A percentile compares a stretch with the other conserved stretches of the same genome.
These are phyloP conservation scores for Acorus gramineus DNA, from an alignment of 106 monocot species.

Conservation along the genomic window DNA sequence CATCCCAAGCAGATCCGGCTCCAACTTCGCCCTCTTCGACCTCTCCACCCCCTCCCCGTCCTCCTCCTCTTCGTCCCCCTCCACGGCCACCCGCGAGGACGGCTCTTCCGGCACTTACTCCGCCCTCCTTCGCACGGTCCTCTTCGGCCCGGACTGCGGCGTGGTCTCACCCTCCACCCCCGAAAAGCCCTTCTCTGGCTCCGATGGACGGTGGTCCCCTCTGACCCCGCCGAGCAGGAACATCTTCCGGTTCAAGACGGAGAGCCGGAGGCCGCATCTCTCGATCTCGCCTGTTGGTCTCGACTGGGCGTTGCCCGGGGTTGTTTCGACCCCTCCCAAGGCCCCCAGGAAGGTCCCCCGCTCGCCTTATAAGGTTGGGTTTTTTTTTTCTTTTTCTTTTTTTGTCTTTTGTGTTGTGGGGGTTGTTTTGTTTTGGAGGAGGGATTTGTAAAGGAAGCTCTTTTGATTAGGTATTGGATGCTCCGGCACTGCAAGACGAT, in stretches of 20 bases:
- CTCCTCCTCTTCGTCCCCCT: background rate
- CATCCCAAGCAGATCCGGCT: too few relatives aligned
- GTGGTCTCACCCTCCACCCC: slow-evolving; percentile 27
- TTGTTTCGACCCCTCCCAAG: slow-evolving; percentile 26
- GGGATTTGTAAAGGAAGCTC: background rate
- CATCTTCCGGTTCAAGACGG: slow-evolving; percentile 81
- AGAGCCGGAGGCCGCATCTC: slow-evolving; percentile 27
- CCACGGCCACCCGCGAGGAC: slow-evolving; percentile 6
- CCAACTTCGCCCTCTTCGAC: background rate
- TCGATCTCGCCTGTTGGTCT: slow-evolving; percentile 19
- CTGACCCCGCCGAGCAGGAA: slow-evolving; percentile 42
- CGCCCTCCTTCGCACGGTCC: slow-evolving; percentile 44
- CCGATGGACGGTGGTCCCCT: slow-evolving; percentile 16
- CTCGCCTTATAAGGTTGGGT: slow-evolving; percentile 73
- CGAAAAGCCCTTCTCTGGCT: background rate
- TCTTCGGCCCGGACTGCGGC: slow-evolving; percentile 45
- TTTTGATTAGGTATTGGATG: slow-evolving; percentile 71
- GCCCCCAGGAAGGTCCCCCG: slow-evolving; percentile 56
- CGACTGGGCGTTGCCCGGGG: slow-evolving; percentile 42
- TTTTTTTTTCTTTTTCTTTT: background rate
- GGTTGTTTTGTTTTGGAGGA: background rate
- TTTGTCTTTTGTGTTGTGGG: background rate
- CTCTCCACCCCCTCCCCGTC: background rate
- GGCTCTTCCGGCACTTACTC: slow-evolving; percentile 32
- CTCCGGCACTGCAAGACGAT: slow-evolving; percentile 96